phyloP scores from a whole-genome alignment of 2,329 filamentous ascomycete species.

The Rutstroemia sydowiana region DNA sequence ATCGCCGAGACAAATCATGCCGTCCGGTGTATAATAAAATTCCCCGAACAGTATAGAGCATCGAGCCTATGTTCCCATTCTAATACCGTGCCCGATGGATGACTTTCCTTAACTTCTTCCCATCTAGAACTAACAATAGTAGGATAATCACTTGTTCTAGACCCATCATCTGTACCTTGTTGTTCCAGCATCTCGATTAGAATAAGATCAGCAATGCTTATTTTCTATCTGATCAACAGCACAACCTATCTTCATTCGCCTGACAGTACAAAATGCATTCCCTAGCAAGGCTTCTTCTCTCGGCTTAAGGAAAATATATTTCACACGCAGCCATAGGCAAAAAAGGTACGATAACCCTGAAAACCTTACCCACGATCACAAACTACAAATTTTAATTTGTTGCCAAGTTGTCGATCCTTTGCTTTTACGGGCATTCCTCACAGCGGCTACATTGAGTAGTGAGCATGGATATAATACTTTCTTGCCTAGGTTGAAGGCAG shows the following conservation, averaged over 20 bases:
- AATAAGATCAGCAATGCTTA: not conserved
- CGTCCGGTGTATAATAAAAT: not conserved
- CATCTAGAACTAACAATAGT: too few relatives aligned
- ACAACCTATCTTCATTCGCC: not conserved
- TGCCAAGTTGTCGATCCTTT: not conserved
- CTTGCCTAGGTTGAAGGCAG: too few relatives aligned
- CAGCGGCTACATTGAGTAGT: not conserved
- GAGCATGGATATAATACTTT: not conserved
- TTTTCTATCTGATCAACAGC: not conserved
- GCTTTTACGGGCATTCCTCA: not conserved
- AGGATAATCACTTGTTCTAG: not conserved
- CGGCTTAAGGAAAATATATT: not conserved
- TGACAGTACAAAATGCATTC: not conserved
- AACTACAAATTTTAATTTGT: not conserved
- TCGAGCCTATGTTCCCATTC: not conserved
- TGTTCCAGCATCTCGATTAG: not conserved
- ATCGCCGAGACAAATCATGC: constrained; percentile 1
- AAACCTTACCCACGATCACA: too few relatives aligned
- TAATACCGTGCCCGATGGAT: too few relatives aligned
- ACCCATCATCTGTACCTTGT: not conserved
- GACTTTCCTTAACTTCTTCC: too few relatives aligned
- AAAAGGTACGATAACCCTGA: not conserved
- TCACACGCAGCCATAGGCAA: not conserved
- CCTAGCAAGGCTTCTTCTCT: not conserved
- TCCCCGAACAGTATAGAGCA: not conserved